Evolutionary conservation across 1,284 basidiomycete genomes (phyloP).

Genomic region (Porphyrellus sp.): DNA sequence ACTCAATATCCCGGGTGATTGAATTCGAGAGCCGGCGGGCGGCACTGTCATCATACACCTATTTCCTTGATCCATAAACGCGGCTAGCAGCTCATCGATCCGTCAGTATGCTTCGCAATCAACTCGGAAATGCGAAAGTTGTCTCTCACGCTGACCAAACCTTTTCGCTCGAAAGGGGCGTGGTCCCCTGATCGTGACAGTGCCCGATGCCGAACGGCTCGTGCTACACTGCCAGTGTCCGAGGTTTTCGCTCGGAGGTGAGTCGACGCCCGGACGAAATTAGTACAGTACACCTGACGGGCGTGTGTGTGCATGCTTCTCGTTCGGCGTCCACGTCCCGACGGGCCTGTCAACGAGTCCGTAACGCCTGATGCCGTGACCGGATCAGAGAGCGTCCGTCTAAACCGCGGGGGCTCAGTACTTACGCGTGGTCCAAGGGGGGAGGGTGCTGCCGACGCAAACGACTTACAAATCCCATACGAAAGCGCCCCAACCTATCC

Average conservation of each 20-base stretch:
- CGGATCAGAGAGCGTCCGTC: background rate
- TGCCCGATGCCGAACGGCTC: background rate
- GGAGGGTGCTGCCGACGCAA: background rate
- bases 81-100: conserved; percentile 3
- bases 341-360: background rate
- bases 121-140: conserved; percentile 11
- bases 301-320: background rate
- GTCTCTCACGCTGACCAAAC: too few species aligned
- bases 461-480: background rate
- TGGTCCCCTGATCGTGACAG: background rate
- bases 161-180: background rate
- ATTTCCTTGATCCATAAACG: background rate
- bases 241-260: conserved; percentile 16
- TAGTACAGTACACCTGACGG: background rate
- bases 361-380: background rate
- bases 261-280: background rate
- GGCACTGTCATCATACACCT: background rate
- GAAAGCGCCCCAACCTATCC: background rate
- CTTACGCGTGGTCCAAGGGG: background rate
- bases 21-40: conserved; percentile 4
- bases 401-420: background rate
- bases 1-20: conserved; percentile 14
- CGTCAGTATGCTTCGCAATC: conserved; percentile 2
- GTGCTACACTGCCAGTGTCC: background rate
- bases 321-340: background rate